Evolutionary conservation across 1,284 basidiomycete species (phyloP), one percentile per base, ranked within the genome.

Genomic region (Ustilago trichophora): DNA sequence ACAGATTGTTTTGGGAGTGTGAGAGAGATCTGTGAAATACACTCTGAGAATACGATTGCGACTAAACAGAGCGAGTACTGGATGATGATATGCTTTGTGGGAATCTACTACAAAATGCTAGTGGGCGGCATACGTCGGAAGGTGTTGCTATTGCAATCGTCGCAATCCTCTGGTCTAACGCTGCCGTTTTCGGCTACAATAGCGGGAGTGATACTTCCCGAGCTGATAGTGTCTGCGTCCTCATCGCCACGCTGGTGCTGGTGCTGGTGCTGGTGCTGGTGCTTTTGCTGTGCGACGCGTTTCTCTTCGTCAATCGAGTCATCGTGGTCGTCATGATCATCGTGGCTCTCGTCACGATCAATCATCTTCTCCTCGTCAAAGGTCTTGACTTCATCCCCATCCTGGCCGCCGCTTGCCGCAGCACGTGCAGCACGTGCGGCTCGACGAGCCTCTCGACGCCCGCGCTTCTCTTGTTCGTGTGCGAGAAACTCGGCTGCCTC

Each of bases 31-130:
- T n/a, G n/a, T n/a, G n/a, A n/a, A n/a, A n/a, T n/a, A n/a, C n/a
- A n/a, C n/a, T n/a, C n/a, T n/a, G n/a, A n/a, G n/a, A n/a, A n/a
- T n/a, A n/a, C n/a, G n/a, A n/a, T n/a, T n/a, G n/a, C n/a, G n/a
- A n/a, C n/a, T n/a, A n/a, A n/a, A n/a, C n/a, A n/a, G n/a, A n/a
- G n/a, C n/a, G n/a, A n/a, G n/a, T n/a, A n/a, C n/a, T n/a, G n/a
- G n/a, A n/a, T n/a, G n/a, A n/a, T n/a, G n/a, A n/a, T n/a, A n/a
- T n/a, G n/a, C n/a, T n/a, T n/a, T n/a, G n/a, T n/a, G n/a, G n/a
- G n/a, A n/a, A n/a, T n/a, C n/a, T n/a, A n/a, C 25, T 52, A 60
- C 47, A 57, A 40, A 25, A 67, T 67, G 64, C 64, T 67, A 37
- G 57, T 67, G 11, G 57, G 53, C 1, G 64, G 64, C 35, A 60